Base-by-base conservation (phyloP, 1,139 yeast genomes). In the Blastobotrys malaysiensis region DNA sequence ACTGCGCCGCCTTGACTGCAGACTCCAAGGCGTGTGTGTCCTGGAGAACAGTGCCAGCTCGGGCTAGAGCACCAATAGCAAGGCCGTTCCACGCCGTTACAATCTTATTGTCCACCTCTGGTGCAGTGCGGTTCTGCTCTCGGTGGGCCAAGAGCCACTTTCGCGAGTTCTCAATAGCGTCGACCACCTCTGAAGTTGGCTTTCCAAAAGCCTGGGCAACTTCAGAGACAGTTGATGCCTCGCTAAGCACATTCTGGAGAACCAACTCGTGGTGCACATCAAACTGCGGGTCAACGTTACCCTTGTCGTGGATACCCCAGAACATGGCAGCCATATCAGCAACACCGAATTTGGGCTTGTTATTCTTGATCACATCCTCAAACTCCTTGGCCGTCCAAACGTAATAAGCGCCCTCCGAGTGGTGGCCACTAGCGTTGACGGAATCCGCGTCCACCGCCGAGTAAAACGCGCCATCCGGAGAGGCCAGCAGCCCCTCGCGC, bases 391-490 rank as follows among this genome's bases (percentile, higher is more conserved):
- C 62, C 5, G 71, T 64, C 76, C 76, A 73, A 19, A 68, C 64
- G 50, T 72, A 72, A 53, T 59, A 72, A 1, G 72, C 74, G 14
- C 75, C 75, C 50, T 72, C 74, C 3, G 63, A 56, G 26, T 60
- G 56, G 18, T 59, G 57, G 9, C 67, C 65, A 2, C 62, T 53
- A n/a, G 47, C 47, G 45, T 62, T 65, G 4, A 59, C 51, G 1
- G 71, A 66, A 50, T 71, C 75, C 1, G 75, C 73, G 55, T 70
- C 73, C 16, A 65, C 68, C 5, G 73, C 72, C 19, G 70, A 63
- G 51, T 57, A 69, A 55, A 70, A 69, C 1, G 65, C 72, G 1
- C 70, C 71, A 5, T 56, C 55, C 1, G 54, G 49, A 13, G 61
- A 49, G 46, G 62, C 58, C 4, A 58, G 45, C 18, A 69, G 59